Conservation (phyloP, 2,329 filamentous ascomycete genomes). For the Cyphellophora attinorum region DNA sequence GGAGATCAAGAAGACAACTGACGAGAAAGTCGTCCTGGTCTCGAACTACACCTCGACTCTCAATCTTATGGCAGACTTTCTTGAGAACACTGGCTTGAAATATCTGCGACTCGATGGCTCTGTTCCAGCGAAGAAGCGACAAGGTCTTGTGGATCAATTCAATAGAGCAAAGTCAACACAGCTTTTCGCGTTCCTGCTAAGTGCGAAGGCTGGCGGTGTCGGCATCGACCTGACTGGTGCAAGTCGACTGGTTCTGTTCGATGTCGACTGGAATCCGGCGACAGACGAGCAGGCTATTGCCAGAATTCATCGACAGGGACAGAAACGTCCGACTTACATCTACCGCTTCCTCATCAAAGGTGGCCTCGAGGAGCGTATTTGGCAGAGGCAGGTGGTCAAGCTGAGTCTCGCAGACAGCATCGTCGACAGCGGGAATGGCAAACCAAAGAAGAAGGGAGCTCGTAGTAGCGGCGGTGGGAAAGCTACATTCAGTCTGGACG, state of each 20-base stretch:
- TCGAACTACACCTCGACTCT: conserved; percentile 68
- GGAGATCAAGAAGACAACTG: conserved; percentile 48
- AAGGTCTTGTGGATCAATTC: conserved; percentile 60
- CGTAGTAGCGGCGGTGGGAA: conserved; percentile 40
- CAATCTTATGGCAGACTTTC: conserved; percentile 53
- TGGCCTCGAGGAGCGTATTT: conserved; percentile 65
- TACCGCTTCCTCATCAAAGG: conserved; percentile 61
- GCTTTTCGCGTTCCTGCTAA: conserved; percentile 61
- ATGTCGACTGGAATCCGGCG: conserved; percentile 68
- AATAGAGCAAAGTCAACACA: conserved; percentile 48
- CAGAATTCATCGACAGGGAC: conserved; percentile 62
- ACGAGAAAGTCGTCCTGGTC: conserved; percentile 65
- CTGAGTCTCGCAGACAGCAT: conserved; percentile 61
- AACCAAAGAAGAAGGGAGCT: conserved; percentile 4
- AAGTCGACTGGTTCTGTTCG: conserved; percentile 60
- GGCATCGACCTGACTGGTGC: conserved; percentile 64
- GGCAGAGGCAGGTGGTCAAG: conserved; percentile 63
- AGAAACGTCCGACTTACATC: conserved; percentile 58
- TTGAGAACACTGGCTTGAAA: conserved; percentile 49
- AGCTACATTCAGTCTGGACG: conserved; percentile 55
- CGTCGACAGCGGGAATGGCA: conserved; percentile 40
- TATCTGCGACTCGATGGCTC: conserved; percentile 62
- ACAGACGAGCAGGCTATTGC: conserved; percentile 68
- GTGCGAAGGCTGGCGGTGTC: conserved; percentile 61
- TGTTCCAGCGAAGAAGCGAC: conserved; percentile 54